Percentiles rank a stretch among this genome's conserved stretches.
Evolutionary conservation across 208 protist genomes (phyloP).

Genomic region (Acanthamoeba culbertsoni): DNA sequence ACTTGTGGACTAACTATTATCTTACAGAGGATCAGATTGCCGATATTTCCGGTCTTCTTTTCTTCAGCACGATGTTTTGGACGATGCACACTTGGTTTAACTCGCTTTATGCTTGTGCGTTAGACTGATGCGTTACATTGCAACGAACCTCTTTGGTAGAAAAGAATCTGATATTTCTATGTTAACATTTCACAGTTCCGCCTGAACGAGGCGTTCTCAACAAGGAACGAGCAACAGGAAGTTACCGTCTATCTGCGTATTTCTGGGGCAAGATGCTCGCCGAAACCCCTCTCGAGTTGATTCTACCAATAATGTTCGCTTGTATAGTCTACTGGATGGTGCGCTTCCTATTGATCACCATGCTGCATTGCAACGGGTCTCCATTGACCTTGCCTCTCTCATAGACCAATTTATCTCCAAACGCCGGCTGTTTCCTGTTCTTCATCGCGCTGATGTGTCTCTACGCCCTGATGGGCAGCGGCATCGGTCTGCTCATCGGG

Average conservation of each 20-base stretch:
- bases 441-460: not conserved
- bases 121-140: not conserved
- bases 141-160: not conserved
- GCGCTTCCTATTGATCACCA: not conserved
- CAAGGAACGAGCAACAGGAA: slow-evolving; percentile 56
- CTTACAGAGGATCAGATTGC: not conserved
- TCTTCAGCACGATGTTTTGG: slow-evolving; percentile 72
- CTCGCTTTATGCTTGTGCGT: slow-evolving; percentile 9
- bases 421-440: slow-evolving; percentile 24
- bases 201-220: slow-evolving; percentile 42
- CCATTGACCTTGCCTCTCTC: not conserved
- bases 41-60: slow-evolving; percentile 60
- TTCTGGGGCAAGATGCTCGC: slow-evolving; percentile 64
- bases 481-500: slow-evolving; percentile 44
- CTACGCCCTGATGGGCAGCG: not conserved
- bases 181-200: not conserved
- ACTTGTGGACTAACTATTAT: not conserved
- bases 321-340: slow-evolving; percentile 66
- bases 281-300: slow-evolving; percentile 52
- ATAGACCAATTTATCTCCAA: not conserved
- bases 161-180: not conserved
- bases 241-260: slow-evolving; percentile 60
- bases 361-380: not conserved
- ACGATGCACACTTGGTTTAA: slow-evolving; percentile 56
- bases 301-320: slow-evolving; percentile 59